Percentiles rank a stretch among this genome's conserved stretches.
phyloP scores from a whole-genome alignment of 495 filamentous ascomycete genomes.

The Cercophora scortea region DNA sequence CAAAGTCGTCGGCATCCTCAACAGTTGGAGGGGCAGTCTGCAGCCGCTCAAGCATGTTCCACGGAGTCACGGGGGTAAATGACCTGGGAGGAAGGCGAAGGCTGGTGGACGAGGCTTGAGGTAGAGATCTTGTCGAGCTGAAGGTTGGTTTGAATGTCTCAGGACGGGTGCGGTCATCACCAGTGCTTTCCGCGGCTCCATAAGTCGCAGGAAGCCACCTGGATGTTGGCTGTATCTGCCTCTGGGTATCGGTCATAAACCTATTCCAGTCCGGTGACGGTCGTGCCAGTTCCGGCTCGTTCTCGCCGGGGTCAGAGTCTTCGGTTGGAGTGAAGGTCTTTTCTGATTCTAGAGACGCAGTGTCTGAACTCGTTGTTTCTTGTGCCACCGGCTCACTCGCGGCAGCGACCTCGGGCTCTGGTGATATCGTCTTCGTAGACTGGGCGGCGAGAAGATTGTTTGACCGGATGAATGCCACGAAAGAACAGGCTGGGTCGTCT shows the following conservation, averaged over 20 bases:
- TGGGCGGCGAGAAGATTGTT: constrained; percentile 28
- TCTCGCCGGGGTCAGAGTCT: too few species aligned
- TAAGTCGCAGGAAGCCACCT: too few species aligned
- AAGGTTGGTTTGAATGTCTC: too few species aligned
- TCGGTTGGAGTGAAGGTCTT: constrained; percentile 16
- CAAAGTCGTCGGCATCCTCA: background rate
- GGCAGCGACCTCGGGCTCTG: background rate
- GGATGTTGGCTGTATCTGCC: too few species aligned
- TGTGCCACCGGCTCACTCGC: background rate
- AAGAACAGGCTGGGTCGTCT: constrained; percentile 40
- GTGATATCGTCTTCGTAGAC: background rate
- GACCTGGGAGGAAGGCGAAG: constrained; percentile 4
- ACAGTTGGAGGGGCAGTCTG: constrained; percentile 3
- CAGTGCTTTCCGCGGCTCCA: too few species aligned
- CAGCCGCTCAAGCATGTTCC: constrained; percentile 5
- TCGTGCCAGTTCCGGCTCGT: too few species aligned
- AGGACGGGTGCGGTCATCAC: too few species aligned
- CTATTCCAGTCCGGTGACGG: too few species aligned
- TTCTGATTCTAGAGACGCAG: constrained; percentile 20
- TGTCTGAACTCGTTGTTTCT: constrained; percentile 9
- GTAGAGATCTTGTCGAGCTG: background rate
- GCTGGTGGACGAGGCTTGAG: constrained; percentile 3
- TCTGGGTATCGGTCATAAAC: too few species aligned
- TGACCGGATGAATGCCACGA: constrained; percentile 45
- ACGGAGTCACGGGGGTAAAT: constrained; percentile 9